Evolutionary conservation across 78 protist genomes (phyloP).

Genomic region (Emiliania huxleyi): DNA sequence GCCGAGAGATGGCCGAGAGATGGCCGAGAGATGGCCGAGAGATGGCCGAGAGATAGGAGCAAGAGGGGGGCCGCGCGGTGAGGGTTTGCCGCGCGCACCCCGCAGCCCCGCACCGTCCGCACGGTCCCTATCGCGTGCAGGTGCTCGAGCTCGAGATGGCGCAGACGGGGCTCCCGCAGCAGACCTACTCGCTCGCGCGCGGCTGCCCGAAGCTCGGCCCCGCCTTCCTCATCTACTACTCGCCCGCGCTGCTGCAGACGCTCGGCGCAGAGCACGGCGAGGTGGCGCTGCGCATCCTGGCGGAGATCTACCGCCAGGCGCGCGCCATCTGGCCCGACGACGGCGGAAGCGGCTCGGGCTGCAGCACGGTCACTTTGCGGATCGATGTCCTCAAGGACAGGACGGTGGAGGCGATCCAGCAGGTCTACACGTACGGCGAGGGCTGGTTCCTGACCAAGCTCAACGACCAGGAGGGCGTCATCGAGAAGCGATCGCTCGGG

Average conservation of each 20-base stretch:
- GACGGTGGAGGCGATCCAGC: not conserved
- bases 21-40: too few species aligned
- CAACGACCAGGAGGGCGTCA: not conserved
- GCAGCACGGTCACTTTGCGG: not conserved
- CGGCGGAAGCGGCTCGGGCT: too few species aligned
- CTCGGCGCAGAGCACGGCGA: not conserved
- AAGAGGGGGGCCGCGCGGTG: too few species aligned
- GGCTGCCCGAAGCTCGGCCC: not conserved
- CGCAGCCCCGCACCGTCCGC: too few species aligned
- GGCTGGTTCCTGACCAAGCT: not conserved
- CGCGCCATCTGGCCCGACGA: not conserved
- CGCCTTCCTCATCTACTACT: conserved; percentile 1
- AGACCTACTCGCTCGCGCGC: not conserved
- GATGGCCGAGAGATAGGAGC: too few species aligned
- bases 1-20: too few species aligned
- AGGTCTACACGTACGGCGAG: not conserved
- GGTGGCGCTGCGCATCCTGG: not conserved
- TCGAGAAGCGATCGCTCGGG: not conserved
- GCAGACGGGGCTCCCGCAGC: not conserved
- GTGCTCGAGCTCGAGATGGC: not conserved
- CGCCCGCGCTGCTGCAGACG: not conserved
- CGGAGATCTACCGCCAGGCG: not conserved
- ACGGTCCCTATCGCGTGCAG: too few species aligned
- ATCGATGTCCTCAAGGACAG: not conserved
- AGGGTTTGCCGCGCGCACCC: too few species aligned